Conservation (phyloP, 305 asterid genomes). For the Fraxinus albicans region DNA sequence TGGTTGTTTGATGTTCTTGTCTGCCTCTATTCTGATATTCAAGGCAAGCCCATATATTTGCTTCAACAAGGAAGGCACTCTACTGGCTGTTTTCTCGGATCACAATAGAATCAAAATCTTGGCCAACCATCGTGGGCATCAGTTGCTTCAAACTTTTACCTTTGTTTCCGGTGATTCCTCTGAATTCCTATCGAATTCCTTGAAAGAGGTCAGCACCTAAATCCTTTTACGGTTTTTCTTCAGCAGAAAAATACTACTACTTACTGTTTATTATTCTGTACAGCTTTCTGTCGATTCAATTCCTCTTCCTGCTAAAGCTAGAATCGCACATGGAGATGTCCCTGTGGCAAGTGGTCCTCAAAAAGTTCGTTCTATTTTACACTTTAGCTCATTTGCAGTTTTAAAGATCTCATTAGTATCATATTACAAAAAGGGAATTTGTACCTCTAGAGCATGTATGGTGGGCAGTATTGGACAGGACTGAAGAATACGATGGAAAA, state of each 20-base stretch:
- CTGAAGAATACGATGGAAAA: not conserved
- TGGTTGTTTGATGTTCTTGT: not conserved
- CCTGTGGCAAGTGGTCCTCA: slow-evolving; percentile 22
- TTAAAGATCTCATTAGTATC: not conserved
- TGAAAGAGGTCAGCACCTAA: slow-evolving; percentile 34
- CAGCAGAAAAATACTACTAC: slow-evolving; percentile 1
- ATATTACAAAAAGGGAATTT: not conserved
- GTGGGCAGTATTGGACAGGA: not conserved
- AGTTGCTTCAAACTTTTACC: slow-evolving; percentile 40
- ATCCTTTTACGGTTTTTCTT: slow-evolving; percentile 9
- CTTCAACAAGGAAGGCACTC: slow-evolving; percentile 52
- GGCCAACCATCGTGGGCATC: slow-evolving; percentile 47
- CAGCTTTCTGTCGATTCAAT: slow-evolving; percentile 42
- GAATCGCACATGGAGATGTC: slow-evolving; percentile 13
- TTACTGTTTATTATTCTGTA: slow-evolving; percentile 4
- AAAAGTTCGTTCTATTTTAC: not conserved
- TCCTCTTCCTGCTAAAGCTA: slow-evolving; percentile 18
- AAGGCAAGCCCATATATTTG: slow-evolving; percentile 60
- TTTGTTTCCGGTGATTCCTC: slow-evolving; percentile 27
- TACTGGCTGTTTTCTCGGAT: slow-evolving; percentile 60
- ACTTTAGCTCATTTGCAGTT: not conserved
- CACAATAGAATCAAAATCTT: slow-evolving; percentile 56
- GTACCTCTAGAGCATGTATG: not conserved
- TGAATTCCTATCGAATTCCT: slow-evolving; percentile 32
- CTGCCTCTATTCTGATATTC: slow-evolving; percentile 1